Evolutionary conservation across 225 moss, liverwort and hornwort species (phyloP), one percentile per base, ranked within the genome.

Genomic region (Straminergon stramineum): DNA sequence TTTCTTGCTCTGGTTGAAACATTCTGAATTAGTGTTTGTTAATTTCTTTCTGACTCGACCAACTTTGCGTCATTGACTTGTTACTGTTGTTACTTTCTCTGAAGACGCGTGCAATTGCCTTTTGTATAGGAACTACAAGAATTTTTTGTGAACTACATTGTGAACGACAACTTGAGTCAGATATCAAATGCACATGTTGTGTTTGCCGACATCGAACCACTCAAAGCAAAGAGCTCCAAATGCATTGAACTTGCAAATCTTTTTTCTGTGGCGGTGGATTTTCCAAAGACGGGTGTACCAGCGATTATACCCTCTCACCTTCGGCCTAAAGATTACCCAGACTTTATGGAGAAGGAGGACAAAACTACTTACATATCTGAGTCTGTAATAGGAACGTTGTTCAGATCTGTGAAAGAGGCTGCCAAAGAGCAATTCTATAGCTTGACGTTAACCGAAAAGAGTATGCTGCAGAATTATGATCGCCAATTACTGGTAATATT

Each of bases 111-210:
- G 74, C 26, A 88, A 85, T 77, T 85, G 67, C 76, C 48, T 90
- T 75, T 77, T 53, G 55, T 81, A 61, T 93, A 97, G 97, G 98
- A 98, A 60, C 92, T 98, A 41, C 95, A 96, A 66, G 91, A 93
- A 18, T 97, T 96, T 78, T 97, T 96, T 82, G 94, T 95, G 63
- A 89, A 96, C 68, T 94, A 96, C 70, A 96, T 97, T 91, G 91
- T 92, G 68, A 98, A 91, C 76, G 95, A 97, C 35, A 87, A 92
- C 76, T 85, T 97, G 91, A 96, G 97, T 39, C 76, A 93, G 85
- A 97, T 97, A 76, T n/a, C 97, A 71, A 98, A 97, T 92, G 96
- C 97, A 16, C 97, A 96, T 92, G 94, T 97, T 74, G 98, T 96
- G 84, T 92, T 95, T 35, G 93, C 91, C 30, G 97, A 97, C 92